These are phyloP conservation scores for Rhizopogon vesiculosus DNA, from an alignment of 768 basidiomycete species.

Conservation along the genomic window DNA sequence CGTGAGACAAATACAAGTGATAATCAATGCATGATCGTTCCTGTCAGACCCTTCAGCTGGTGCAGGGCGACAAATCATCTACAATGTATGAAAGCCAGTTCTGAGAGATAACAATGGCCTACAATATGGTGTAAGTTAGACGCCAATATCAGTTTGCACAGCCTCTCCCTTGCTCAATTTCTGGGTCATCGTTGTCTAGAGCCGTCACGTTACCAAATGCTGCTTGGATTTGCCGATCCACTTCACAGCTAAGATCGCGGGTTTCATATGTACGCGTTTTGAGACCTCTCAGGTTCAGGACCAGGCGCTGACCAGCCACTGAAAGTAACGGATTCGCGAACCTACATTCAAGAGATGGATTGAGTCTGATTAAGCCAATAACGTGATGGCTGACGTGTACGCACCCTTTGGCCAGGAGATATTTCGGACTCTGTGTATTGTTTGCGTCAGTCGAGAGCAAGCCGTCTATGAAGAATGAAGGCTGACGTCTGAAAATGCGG, in stretches of 20 bases:
- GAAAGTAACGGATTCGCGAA: constrained; percentile 11
- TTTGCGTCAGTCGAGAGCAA: neutral
- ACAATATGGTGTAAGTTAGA: no score
- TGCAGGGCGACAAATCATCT: no score
- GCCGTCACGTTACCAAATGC: neutral
- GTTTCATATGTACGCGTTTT: neutral
- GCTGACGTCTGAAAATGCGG: constrained; percentile 1
- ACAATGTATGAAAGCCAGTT: no score
- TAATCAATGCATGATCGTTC: no score
- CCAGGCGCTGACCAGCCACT: constrained; percentile 12
- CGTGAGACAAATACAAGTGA: no score
- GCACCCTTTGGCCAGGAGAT: constrained; percentile 6
- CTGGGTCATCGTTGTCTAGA: neutral
- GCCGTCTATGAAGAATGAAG: neutral
- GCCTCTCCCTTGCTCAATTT: no score
- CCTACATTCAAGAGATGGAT: constrained; percentile 1
- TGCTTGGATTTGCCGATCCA: constrained; percentile 12
- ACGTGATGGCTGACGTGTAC: neutral
- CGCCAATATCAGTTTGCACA: no score
- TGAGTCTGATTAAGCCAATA: neutral
- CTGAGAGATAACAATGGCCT: no score
- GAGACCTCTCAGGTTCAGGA: constrained; percentile 13
- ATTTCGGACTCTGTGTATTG: constrained; percentile 9
- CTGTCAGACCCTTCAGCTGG: no score
- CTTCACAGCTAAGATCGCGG: constrained; percentile 10